phyloP scores from a whole-genome alignment of 192 early-diverging fungal species.

The Allomyces arbusculus region DNA sequence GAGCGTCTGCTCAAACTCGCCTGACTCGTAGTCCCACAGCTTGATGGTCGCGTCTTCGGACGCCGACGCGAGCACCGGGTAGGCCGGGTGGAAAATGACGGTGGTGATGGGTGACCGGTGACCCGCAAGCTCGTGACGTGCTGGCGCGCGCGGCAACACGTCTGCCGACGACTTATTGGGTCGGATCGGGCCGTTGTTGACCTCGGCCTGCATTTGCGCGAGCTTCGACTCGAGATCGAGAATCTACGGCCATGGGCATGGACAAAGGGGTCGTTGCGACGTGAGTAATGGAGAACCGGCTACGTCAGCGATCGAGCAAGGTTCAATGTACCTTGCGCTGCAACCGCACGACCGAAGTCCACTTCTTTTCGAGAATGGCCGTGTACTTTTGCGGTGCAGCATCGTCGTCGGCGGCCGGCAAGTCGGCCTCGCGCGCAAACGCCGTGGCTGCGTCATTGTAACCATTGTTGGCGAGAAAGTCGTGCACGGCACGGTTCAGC shows the following conservation, averaged over 20 bases:
- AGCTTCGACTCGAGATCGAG: conserved; percentile 79
- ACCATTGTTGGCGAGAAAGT: no score
- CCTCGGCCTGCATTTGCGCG: conserved; percentile 52
- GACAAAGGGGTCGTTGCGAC: no score
- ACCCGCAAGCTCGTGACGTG: conserved; percentile 11
- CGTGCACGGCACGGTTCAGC: no score
- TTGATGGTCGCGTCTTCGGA: conserved; percentile 83
- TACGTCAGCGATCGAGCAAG: no score
- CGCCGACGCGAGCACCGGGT: conserved; percentile 55
- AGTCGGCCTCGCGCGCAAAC: no score
- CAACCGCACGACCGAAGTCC: conserved; percentile 82
- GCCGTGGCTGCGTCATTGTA: no score
- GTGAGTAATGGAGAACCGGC: no score
- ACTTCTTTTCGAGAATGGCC: conserved; percentile 57
- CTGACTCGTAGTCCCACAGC: conserved; percentile 86
- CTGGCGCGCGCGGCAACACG: neutral
- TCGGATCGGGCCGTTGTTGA: conserved; percentile 3
- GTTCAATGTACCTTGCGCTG: conserved; percentile 43
- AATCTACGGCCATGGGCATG: conserved; percentile 13
- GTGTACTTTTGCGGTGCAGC: neutral
- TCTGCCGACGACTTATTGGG: no score
- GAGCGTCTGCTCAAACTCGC: conserved; percentile 74
- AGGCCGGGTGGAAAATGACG: conserved; percentile 74
- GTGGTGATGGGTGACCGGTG: conserved; percentile 64
- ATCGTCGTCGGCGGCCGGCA: no score